A percentile compares a stretch with the other conserved stretches of the same genome.
phyloP scores from a whole-genome alignment of 2,329 filamentous ascomycete genomes.

The Epichloe festucae region DNA sequence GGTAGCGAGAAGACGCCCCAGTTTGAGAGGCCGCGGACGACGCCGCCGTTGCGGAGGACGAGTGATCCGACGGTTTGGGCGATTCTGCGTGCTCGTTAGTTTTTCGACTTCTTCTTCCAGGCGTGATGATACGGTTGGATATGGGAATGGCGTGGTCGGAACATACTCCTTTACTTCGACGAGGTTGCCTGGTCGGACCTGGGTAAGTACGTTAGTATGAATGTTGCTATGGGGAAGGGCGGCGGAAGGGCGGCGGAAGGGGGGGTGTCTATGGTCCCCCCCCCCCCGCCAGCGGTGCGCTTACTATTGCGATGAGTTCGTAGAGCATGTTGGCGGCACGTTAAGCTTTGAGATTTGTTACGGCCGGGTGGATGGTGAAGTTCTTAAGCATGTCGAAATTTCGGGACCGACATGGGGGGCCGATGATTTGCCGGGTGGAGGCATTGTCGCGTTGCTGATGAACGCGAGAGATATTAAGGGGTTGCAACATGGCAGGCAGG shows the following conservation, averaged over 20 bases:
- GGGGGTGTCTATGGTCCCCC: accelerated
- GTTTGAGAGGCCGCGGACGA: constrained; percentile 84
- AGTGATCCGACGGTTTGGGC: constrained; percentile 72
- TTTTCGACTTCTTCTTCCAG: no score
- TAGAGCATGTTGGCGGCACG: constrained; percentile 64
- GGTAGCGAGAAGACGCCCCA: constrained; percentile 90
- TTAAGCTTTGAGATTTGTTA: constrained; percentile 8
- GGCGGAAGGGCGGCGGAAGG: neutral
- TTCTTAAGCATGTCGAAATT: constrained; percentile 11
- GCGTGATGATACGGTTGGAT: no score
- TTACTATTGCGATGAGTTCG: constrained; percentile 89
- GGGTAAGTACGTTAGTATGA: constrained; percentile 8
- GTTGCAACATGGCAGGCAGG: no score
- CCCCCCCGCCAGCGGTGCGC: constrained; percentile 18
- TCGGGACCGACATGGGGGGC: constrained; percentile 9
- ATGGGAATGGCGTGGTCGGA: constrained; percentile 6
- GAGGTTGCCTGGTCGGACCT: constrained; percentile 88
- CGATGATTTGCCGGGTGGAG: constrained; percentile 18
- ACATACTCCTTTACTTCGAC: constrained; percentile 89
- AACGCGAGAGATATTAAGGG: no score
- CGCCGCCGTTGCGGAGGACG: constrained; percentile 71
- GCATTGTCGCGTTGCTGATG: no score
- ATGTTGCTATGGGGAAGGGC: neutral
- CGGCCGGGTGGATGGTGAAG: constrained; percentile 7
- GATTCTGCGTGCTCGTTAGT: constrained; percentile 46